These are phyloP conservation scores for Candida coleopterorum DNA, from an alignment of 805 yeast genomes.

Conservation along the genomic window DNA sequence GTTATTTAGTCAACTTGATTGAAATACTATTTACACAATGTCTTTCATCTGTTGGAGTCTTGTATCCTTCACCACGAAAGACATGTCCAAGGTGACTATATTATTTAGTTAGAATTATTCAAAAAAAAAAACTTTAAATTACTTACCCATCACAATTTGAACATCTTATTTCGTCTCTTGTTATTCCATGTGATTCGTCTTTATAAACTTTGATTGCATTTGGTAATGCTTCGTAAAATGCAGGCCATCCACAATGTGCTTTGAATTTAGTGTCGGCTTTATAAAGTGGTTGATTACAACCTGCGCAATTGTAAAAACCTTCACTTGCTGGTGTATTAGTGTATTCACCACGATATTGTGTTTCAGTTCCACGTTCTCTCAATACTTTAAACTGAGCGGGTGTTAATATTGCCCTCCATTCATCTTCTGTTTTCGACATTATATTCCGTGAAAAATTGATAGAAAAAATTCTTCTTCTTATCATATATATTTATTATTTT, in stretches of 20 bases:
- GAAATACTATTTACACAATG: slow-evolving; percentile 92
- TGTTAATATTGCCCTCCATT: slow-evolving; percentile 76
- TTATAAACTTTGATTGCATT: slow-evolving; percentile 60
- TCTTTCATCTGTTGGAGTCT: slow-evolving; percentile 83
- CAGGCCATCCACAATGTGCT: slow-evolving; percentile 98
- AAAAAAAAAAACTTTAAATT: neutral
- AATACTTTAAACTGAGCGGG: slow-evolving; percentile 78
- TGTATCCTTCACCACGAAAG: slow-evolving; percentile 89
- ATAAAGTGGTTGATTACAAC: slow-evolving; percentile 77
- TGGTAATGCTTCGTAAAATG: slow-evolving; percentile 86
- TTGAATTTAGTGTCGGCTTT: slow-evolving; percentile 76
- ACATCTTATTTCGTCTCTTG: slow-evolving; percentile 86
- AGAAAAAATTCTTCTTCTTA: slow-evolving; percentile 1
- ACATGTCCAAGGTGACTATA: slow-evolving; percentile 86
- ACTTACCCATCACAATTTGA: slow-evolving; percentile 62
- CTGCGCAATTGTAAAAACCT: slow-evolving; percentile 84
- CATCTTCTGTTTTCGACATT: slow-evolving; percentile 42
- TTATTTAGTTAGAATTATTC: neutral
- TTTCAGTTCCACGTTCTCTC: slow-evolving; percentile 69
- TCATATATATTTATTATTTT: no score
- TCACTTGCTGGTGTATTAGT: slow-evolving; percentile 44
- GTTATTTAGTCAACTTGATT: slow-evolving; percentile 62
- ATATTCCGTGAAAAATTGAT: neutral
- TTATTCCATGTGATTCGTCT: slow-evolving; percentile 72
- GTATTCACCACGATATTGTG: slow-evolving; percentile 63